Percentiles rank a stretch among this genome's conserved stretches.
These are phyloP conservation scores for Micractinium conductrix DNA, from an alignment of 139 green algal genomes.

Conservation along the genomic window DNA sequence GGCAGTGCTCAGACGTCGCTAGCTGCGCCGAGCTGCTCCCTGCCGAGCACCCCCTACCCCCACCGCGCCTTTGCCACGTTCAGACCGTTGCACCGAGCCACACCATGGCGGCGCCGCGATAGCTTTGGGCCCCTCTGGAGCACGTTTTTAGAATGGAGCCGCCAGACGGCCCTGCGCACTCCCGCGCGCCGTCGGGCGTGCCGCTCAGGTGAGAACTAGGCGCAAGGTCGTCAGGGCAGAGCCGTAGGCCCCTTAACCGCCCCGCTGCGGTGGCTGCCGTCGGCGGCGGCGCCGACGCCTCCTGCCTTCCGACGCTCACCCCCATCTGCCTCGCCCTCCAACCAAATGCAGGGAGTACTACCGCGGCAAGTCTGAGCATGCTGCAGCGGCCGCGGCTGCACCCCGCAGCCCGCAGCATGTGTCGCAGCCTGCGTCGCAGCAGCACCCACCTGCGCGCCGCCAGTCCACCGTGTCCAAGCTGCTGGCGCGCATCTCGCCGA, in stretches of 20 bases:
- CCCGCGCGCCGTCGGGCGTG: background rate
- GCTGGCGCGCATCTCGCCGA: background rate
- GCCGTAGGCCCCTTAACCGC: background rate
- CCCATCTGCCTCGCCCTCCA: background rate
- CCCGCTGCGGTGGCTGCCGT: background rate
- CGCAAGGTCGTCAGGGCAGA: too few species aligned
- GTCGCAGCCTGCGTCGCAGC: background rate
- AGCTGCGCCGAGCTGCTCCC: too few species aligned
- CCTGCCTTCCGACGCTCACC: background rate
- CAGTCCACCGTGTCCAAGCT: background rate
- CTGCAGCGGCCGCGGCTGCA: background rate
- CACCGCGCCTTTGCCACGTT: too few species aligned
- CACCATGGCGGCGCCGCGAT: too few species aligned
- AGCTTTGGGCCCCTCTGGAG: too few species aligned
- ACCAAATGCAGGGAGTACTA: slow-evolving; percentile 3
- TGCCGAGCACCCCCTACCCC: too few species aligned
- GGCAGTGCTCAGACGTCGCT: too few species aligned
- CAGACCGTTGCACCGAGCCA: too few species aligned
- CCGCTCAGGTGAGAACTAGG: background rate
- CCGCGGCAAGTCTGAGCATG: background rate
- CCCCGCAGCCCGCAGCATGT: too few species aligned
- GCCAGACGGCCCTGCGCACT: background rate
- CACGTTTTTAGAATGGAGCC: background rate
- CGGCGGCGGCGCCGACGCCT: background rate
- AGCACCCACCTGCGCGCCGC: background rate